Evolutionary conservation across 139 green algal species (phyloP).

Genomic region (Closterium sp.): DNA sequence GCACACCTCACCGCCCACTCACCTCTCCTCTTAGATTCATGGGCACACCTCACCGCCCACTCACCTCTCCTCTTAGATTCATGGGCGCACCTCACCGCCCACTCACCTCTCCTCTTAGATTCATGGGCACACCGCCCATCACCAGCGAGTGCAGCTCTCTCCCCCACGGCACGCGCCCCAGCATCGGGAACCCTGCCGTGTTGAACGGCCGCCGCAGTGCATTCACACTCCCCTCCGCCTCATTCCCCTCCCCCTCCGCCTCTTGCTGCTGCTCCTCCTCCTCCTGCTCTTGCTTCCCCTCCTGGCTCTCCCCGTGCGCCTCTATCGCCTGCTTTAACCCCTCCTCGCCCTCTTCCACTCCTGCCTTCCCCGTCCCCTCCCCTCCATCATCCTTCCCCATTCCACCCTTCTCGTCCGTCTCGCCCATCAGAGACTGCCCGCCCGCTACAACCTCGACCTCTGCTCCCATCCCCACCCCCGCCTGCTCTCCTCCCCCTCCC

Average conservation of each 20-base stretch:
- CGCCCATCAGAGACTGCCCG: too few species aligned
- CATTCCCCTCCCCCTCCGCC: neutral
- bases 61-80: neutral
- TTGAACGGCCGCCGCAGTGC: neutral
- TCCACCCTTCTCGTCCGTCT: too few species aligned
- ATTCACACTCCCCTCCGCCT: neutral
- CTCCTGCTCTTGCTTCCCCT: neutral
- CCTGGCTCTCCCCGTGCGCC: neutral
- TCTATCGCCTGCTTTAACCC: too few species aligned
- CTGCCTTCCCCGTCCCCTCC: too few species aligned
- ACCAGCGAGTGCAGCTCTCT: conserved; percentile 40
- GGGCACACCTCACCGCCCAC: neutral
- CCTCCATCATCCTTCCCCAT: too few species aligned
- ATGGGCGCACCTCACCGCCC: conserved; percentile 20
- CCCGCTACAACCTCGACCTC: neutral
- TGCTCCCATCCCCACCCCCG: too few species aligned
- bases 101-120: conserved; percentile 36
- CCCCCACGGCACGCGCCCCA: neutral
- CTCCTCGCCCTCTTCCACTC: neutral
- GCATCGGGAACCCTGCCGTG: neutral
- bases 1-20: neutral
- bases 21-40: conserved; percentile 8
- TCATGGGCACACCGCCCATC: conserved; percentile 37
- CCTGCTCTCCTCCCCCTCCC: neutral
- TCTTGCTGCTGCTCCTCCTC: neutral